These are phyloP conservation scores for Marasmius sp. DNA, from an alignment of 1,284 basidiomycete species.

Conservation along the genomic window DNA sequence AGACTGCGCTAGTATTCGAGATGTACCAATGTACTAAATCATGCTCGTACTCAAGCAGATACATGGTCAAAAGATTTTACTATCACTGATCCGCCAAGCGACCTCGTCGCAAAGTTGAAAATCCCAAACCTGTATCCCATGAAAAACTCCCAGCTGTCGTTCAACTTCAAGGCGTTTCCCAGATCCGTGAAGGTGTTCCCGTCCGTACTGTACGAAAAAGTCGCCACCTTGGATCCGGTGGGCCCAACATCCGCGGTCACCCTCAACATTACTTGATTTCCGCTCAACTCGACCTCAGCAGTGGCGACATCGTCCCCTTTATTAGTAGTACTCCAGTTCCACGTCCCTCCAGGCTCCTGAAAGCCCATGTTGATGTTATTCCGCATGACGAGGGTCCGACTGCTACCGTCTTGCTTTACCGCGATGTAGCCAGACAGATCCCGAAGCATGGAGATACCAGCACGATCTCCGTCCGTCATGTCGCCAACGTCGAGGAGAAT, in stretches of 20 bases:
- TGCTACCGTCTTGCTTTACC: constrained; percentile 16
- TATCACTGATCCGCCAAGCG: constrained; percentile 20
- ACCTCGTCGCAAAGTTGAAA: constrained; percentile 25
- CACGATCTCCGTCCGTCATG: constrained; percentile 26
- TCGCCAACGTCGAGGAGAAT: constrained; percentile 19
- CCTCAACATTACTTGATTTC: constrained; percentile 22
- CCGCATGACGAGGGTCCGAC: constrained; percentile 16
- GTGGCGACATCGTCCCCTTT: constrained; percentile 20
- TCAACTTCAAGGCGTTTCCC: constrained; percentile 18
- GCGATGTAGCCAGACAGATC: constrained; percentile 25
- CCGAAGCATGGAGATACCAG: constrained; percentile 24
- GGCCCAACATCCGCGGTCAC: constrained; percentile 21
- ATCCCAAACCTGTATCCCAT: constrained; percentile 26
- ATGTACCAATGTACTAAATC: neutral
- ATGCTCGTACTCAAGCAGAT: neutral
- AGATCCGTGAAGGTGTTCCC: constrained; percentile 14
- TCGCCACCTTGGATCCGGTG: constrained; percentile 12
- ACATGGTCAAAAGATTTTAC: constrained; percentile 7
- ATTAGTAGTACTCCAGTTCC: constrained; percentile 19
- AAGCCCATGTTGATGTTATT: constrained; percentile 22
- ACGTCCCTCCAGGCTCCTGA: no score
- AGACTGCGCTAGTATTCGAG: neutral
- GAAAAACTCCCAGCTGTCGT: constrained; percentile 22
- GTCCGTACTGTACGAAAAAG: constrained; percentile 20
- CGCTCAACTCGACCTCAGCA: constrained; percentile 13